Evolutionary conservation across 345 rosid genomes (phyloP), one percentile per base, ranked within the genome.

Genomic region (Gossypium mustelinum): DNA sequence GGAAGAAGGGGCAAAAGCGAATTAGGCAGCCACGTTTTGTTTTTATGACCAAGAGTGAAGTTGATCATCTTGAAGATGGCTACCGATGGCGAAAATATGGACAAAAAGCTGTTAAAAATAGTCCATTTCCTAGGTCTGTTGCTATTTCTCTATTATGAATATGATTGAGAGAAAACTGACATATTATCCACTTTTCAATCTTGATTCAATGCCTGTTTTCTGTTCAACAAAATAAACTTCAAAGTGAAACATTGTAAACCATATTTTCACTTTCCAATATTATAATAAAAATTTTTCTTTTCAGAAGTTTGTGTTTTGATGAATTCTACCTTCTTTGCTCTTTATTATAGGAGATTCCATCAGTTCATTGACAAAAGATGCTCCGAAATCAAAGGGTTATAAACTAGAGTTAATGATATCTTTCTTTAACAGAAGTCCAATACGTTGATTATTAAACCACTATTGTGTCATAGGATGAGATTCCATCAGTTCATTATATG

Each of bases 1-100:
- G 75, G 79, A 94, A 89, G 88, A 89, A 88, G 82, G 90, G 89
- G 52, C 97, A 94, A 73, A 92, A 94, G 83, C 80, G 97, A 77
- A 85, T 92, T 27, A 77, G 93, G 74, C 97, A 94, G 81, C 93
- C 90, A 2, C 88, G 98, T 22, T 87, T 94, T 50, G 97, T 97
- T 66, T 94, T 94, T 82, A 82, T 94, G 97, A 94, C 98, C 27
- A 94, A 89, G 84, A 94, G 97, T 67, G 97, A 94, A 74, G 88
- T 94, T 39, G 97, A 94, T 85, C 93, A 94, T 81, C 97, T 94
- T 73, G 98, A 94, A 86, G 98, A 94, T 84, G 98, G 98, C 27
- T 94, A 94, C 73, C 78, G 98, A 22, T 91, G 97, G 97, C 83
- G 96, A 34, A 90, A 90, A 81, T 90, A 90, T 83, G 96, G 96